phyloP scores from a whole-genome alignment of 805 yeast species.

The Tanozyma kutaoensis region DNA sequence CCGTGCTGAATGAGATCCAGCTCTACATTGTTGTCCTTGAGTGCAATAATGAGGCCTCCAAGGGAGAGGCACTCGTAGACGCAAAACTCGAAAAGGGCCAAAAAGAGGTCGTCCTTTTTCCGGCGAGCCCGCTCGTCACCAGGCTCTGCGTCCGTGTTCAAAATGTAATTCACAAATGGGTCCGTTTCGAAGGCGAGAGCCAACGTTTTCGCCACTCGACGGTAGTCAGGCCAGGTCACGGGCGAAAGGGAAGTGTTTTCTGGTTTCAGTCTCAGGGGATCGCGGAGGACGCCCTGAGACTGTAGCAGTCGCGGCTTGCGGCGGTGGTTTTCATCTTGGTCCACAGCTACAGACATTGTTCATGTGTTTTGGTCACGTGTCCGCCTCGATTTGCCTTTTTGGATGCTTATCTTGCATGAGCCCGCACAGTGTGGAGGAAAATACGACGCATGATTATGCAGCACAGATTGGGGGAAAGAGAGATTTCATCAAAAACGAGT shows the following conservation, averaged over 20 bases:
- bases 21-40: constrained; percentile 35
- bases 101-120: constrained; percentile 27
- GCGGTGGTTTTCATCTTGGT: constrained; percentile 15
- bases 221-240: constrained; percentile 36
- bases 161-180: constrained; percentile 35
- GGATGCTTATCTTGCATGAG: no score
- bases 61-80: constrained; percentile 36
- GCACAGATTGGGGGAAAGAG: no score
- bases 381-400: no score
- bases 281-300: constrained; percentile 25
- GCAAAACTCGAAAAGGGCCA: constrained; percentile 38
- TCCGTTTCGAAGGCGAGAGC: constrained; percentile 41
- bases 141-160: constrained; percentile 17
- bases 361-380: no score
- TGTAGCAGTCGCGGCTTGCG: constrained; percentile 25
- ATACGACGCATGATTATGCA: no score
- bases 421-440: no score
- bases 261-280: no score
- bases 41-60: constrained; percentile 36
- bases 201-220: constrained; percentile 41
- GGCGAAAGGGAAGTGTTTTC: no score
- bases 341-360: no score
- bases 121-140: constrained; percentile 5
- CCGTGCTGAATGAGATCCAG: constrained; percentile 12
- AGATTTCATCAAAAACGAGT: no score